These are phyloP conservation scores for Cordyceps tenuipes DNA, from an alignment of 2,329 filamentous ascomycete genomes.

Conservation along the genomic window DNA sequence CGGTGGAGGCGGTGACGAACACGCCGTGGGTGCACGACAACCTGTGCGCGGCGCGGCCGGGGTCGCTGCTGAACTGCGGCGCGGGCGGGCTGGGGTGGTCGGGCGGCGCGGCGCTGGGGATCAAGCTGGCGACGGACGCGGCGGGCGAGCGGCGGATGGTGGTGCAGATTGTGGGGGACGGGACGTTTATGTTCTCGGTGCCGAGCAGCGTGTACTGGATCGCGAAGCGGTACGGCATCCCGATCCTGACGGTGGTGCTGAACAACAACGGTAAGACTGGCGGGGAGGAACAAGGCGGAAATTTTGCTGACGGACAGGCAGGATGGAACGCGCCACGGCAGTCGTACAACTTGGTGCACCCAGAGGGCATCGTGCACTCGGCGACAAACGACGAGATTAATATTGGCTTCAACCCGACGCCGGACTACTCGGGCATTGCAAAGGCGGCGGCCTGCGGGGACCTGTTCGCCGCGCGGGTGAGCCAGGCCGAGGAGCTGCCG, in stretches of 20 bases:
- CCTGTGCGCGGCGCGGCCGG: conserved; percentile 57
- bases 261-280: conserved; percentile 47
- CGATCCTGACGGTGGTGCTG: conserved; percentile 45
- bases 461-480: conserved; percentile 40
- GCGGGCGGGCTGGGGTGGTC: conserved; percentile 76
- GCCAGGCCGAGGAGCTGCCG: conserved; percentile 38
- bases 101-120: conserved; percentile 65
- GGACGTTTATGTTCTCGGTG: conserved; percentile 47
- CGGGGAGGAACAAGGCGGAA: too few species aligned
- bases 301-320: conserved; percentile 14
- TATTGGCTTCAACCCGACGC: conserved; percentile 49
- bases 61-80: conserved; percentile 73
- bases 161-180: conserved; percentile 48
- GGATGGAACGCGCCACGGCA: conserved; percentile 50
- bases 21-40: conserved; percentile 61
- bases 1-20: conserved; percentile 71
- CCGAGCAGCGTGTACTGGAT: conserved; percentile 51
- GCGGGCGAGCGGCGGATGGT: conserved; percentile 42
- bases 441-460: conserved; percentile 50
- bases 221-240: conserved; percentile 43
- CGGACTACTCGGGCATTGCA: conserved; percentile 52
- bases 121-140: conserved; percentile 57
- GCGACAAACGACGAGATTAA: conserved; percentile 55
- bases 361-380: conserved; percentile 44
- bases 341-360: conserved; percentile 50